A percentile compares a stretch with the other conserved stretches of the same genome.
These are phyloP conservation scores for Claviceps pusilla DNA, from an alignment of 2,329 filamentous ascomycete species.

Conservation along the genomic window DNA sequence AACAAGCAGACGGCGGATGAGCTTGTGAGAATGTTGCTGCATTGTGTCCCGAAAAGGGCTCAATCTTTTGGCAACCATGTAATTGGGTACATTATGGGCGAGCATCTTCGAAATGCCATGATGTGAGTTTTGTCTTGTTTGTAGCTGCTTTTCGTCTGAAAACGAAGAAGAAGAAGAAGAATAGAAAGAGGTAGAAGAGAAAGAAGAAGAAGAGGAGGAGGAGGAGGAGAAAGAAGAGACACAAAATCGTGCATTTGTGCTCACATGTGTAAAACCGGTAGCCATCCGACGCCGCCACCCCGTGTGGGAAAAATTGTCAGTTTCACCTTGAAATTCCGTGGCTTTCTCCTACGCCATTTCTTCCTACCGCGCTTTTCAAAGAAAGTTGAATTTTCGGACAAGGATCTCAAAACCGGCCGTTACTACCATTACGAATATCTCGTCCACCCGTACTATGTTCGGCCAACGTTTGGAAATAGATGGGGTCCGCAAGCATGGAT, in stretches of 20 bases:
- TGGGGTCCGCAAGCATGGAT: conserved; percentile 3
- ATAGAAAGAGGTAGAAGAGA: too few relatives aligned
- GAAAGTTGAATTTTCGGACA: not conserved
- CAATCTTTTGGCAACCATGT: not conserved
- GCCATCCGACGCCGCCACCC: not conserved
- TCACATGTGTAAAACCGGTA: not conserved
- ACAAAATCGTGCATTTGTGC: not conserved
- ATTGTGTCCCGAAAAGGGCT: not conserved
- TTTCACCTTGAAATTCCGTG: not conserved
- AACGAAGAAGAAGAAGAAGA: too few relatives aligned
- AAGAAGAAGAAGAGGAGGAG: too few relatives aligned
- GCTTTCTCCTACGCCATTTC: conserved; percentile 1
- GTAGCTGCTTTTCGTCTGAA: not conserved
- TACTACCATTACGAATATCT: conserved; percentile 1
- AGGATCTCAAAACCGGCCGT: not conserved
- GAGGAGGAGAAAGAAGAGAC: not conserved
- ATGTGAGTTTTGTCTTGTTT: not conserved
- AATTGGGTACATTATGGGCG: conserved; percentile 1
- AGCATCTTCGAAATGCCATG: conserved; percentile 1
- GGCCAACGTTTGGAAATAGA: conserved; percentile 1
- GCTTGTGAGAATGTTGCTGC: not conserved
- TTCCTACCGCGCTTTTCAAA: not conserved
- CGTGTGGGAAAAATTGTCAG: not conserved
- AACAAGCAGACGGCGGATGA: conserved; percentile 1
- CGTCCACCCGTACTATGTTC: conserved; percentile 2